Base-by-base conservation (phyloP, 192 early-diverging fungal genomes). In the Coemansia sp. region DNA sequence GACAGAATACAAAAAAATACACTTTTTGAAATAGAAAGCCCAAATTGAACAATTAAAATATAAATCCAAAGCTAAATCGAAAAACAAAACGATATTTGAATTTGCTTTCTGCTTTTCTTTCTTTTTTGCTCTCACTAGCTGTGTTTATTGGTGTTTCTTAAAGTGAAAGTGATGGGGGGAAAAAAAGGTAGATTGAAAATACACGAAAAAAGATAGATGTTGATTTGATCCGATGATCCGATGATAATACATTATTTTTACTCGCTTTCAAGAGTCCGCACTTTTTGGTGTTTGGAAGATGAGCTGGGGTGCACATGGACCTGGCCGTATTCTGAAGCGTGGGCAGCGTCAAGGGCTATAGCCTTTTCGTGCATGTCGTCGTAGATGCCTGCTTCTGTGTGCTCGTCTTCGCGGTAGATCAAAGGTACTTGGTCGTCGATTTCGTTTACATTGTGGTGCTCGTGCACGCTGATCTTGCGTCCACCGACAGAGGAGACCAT, bases 261-360 rank as follows among this genome's bases (percentile, higher is more conserved):
- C 2, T 63, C 38, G 43, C 58, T 39, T 17, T 66, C 59, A 54
- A 74, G 59, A 34, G 70, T 65, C 34, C 18, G 43, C 35, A 79
- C 38, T 4, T 54, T 63, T 32, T 65, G 65, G 39, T 70, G 61
- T 4, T 71, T 70, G 18, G 41, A 5, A 2, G 76, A 35, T 0
- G 76, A 36, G 14, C 68, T 48, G 5, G 69, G 68, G 3, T 64
- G 45, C 3, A 79, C 78, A n/a, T 65, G 68, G 18, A 66, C 52
- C 15, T 71, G 32, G 63, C 68, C 68, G 28, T 39, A 74, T 11
- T 59, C 58, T 14, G 72, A 68, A 4, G 66, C 68, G 3, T 51
- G 17, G 17, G 63, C 73, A 2, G 78, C 78, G 34, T 56, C 51
- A n/a, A 22, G 51, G 38, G 54, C 67, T 1, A 60, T 32, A 0